A percentile compares a stretch with the other conserved stretches of the same genome.
Conservation (phyloP, 371 early-diverging fungal species). For the Mucor saturninus region DNA sequence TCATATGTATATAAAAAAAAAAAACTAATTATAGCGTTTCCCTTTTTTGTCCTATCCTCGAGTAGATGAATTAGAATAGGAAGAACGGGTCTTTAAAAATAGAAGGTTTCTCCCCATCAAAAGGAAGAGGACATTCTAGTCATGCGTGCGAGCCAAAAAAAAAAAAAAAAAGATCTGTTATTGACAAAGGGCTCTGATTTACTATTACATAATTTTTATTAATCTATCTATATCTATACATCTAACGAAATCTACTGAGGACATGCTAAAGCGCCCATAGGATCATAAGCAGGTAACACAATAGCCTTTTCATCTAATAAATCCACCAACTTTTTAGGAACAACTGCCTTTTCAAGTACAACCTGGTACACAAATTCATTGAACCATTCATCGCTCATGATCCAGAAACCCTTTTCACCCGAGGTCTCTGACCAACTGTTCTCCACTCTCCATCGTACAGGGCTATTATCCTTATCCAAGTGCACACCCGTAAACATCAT, state of each 20-base stretch:
- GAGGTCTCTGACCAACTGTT: constrained; percentile 71
- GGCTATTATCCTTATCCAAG: constrained; percentile 60
- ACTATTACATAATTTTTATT: too few relatives aligned
- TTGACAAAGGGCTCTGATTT: too few relatives aligned
- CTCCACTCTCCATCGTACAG: constrained; percentile 82
- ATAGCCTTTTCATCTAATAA: constrained; percentile 67
- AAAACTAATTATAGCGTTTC: too few relatives aligned
- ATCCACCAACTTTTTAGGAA: constrained; percentile 62
- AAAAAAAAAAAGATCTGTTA: too few relatives aligned
- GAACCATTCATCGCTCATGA: constrained; percentile 86
- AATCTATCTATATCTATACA: too few relatives aligned
- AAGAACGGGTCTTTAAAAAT: too few relatives aligned
- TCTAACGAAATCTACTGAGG: constrained; percentile 1
- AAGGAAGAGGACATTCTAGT: too few relatives aligned
- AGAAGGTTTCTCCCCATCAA: too few relatives aligned
- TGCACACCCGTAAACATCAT: constrained; percentile 88
- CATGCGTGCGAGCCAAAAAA: too few relatives aligned
- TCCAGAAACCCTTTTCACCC: constrained; percentile 79
- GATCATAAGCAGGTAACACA: constrained; percentile 80
- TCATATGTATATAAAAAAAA: too few relatives aligned
- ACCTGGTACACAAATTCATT: constrained; percentile 81
- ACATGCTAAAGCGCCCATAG: constrained; percentile 68
- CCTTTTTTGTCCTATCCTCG: too few relatives aligned
- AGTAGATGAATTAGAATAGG: too few relatives aligned
- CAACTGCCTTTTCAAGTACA: constrained; percentile 70